phyloP scores from a whole-genome alignment of 2,329 filamentous ascomycete species.

The Colletotrichum orchidophilum region DNA sequence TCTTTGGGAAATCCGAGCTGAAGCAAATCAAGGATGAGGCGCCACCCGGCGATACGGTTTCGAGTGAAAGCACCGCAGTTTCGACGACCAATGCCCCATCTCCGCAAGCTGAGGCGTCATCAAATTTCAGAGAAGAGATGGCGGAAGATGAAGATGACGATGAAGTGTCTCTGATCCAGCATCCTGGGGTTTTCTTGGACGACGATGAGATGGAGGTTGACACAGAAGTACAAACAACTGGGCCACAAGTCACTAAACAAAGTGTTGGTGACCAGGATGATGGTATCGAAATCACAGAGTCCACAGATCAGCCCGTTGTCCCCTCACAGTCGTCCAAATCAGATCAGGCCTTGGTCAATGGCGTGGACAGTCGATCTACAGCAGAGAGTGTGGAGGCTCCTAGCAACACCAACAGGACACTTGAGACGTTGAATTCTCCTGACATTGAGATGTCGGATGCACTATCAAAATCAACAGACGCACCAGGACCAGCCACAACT shows the following conservation, averaged over 20 bases:
- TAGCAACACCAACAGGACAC: background rate
- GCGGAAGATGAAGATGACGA: conserved; percentile 42
- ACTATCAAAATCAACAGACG: background rate
- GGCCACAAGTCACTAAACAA: background rate
- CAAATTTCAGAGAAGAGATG: conserved; percentile 38
- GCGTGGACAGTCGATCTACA: background rate
- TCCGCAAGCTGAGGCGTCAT: conserved; percentile 10
- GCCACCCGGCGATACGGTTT: conserved; percentile 41
- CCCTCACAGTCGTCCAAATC: background rate
- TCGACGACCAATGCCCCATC: background rate
- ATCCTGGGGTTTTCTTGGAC: conserved; percentile 38
- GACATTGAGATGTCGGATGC: conserved; percentile 48
- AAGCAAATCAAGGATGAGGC: conserved; percentile 56
- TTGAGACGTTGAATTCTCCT: conserved; percentile 32
- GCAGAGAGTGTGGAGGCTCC: background rate
- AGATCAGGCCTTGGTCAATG: background rate
- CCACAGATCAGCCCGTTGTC: background rate
- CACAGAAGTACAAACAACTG: background rate
- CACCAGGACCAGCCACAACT: conserved; percentile 39
- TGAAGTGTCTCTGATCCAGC: conserved; percentile 45
- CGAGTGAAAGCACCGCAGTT: conserved; percentile 28
- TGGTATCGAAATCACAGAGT: background rate
- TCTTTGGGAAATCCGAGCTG: conserved; percentile 68
- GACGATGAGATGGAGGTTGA: conserved; percentile 21
- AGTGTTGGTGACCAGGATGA: background rate